Base-by-base conservation (phyloP, 768 basidiomycete genomes). In the Hydnomerulius pinastri region DNA sequence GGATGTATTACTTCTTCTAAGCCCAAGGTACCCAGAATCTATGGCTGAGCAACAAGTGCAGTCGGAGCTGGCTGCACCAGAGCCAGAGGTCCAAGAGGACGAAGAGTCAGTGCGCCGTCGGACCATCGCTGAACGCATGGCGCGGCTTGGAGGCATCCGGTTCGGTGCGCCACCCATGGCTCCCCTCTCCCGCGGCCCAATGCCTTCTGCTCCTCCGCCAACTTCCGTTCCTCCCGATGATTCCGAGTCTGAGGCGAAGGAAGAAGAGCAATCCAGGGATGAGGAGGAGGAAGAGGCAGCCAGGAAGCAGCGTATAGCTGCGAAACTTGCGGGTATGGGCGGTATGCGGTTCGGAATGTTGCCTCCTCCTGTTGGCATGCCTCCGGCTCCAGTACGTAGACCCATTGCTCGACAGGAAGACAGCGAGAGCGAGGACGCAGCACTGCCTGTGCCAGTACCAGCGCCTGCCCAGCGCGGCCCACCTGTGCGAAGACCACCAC, bases 41-140 rank as follows among this genome's bases (percentile, higher is more conserved):
- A 36, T 47, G 25, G 32, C 46, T 17, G 27, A 20, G 24, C 62
- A 61, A 7, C 56, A 58, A n/a, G 63, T 61, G 9, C 6, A 24
- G 13, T 40, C 29, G 1, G 52, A 36, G 21, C 29, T 15, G 8
- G 39, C 3, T 36, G 58, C 53, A 7, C 51, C 54, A 6, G 57
- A 53, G 18, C 56, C 56, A 2, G 52, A 56, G 4, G 52, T 55
- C 6, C 61, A 56, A n/a, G 74, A 75, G 50, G 76, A 79, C 43
- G 72, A 72, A 1, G 80, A 80, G 48, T 77, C 81, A 20, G 69
- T 68, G 2, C 76, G 85, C 41, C 79, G 85, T 20, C 77, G 76
- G 25, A 88, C 88, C 2, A 90, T 97, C 30, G 92, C 93, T 1
- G 92, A 96, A 50, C 80, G 94, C n/a, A 95, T 97, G 93, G 93